Conservation (phyloP, 306 rosid species). For the Citrullus colocynthis region DNA sequence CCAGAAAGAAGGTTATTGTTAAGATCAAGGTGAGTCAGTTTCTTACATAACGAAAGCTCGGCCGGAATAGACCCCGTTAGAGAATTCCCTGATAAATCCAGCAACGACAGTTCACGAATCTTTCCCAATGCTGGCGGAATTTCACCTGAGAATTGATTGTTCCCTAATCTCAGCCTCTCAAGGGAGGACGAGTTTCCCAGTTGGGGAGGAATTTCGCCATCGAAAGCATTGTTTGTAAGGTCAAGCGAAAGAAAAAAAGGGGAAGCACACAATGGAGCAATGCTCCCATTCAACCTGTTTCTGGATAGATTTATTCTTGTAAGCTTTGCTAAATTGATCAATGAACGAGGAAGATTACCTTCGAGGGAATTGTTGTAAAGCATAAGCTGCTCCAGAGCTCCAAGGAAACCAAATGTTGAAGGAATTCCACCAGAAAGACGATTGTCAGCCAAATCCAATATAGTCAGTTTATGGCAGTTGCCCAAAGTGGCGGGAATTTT, state of each 20-base stretch:
- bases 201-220: conserved; percentile 53
- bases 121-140: conserved; percentile 59
- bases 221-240: conserved; percentile 56
- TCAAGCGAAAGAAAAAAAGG: conserved; percentile 60
- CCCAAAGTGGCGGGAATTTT: conserved; percentile 77
- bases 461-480: conserved; percentile 49
- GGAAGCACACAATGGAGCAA: conserved; percentile 55
- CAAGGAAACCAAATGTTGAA: conserved; percentile 41
- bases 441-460: conserved; percentile 79
- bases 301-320: conserved; percentile 72
- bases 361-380: conserved; percentile 89
- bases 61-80: conserved; percentile 65
- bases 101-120: conserved; percentile 37
- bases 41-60: conserved; percentile 66
- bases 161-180: conserved; percentile 64
- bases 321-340: conserved; percentile 45
- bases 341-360: conserved; percentile 70
- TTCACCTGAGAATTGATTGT: conserved; percentile 61
- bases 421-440: conserved; percentile 64
- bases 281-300: conserved; percentile 70
- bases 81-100: conserved; percentile 68
- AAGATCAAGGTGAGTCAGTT: conserved; percentile 53
- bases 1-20: conserved; percentile 58
- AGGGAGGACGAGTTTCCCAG: conserved; percentile 59
- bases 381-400: conserved; percentile 58